Evolutionary conservation across 2,329 filamentous ascomycete species (phyloP).

Genomic region (Paecilomyces variotii): DNA sequence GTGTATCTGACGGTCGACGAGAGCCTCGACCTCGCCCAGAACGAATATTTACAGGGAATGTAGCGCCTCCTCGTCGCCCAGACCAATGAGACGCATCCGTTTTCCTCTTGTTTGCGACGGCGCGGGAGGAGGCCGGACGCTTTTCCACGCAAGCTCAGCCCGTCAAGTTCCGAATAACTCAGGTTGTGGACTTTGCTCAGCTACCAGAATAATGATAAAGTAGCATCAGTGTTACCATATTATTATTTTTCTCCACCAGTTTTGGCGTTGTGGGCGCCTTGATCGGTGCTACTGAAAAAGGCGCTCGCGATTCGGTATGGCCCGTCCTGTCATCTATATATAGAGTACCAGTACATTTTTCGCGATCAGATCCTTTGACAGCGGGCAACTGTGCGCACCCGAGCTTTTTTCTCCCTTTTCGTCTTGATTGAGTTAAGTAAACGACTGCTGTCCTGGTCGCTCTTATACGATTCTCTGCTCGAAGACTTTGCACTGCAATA

Average conservation of each 20-base stretch:
- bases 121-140: background rate
- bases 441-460: too few relatives aligned
- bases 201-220: background rate
- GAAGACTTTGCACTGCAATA: too few relatives aligned
- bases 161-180: background rate
- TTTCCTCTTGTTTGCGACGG: background rate
- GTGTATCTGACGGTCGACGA: constrained; percentile 10
- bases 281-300: background rate
- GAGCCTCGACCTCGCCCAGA: constrained; percentile 14
- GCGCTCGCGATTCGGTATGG: background rate
- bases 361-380: too few relatives aligned
- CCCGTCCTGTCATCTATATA: background rate
- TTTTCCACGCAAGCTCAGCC: background rate
- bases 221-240: background rate
- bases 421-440: too few relatives aligned
- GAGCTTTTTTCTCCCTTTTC: too few relatives aligned
- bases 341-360: background rate
- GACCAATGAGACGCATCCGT: background rate
- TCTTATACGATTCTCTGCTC: too few relatives aligned
- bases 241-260: background rate
- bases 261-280: background rate
- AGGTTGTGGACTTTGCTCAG: background rate
- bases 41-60: constrained; percentile 3
- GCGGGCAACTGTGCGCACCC: too few relatives aligned
- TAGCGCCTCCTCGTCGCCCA: background rate